Conservation (phyloP, 2,329 filamentous ascomycete genomes). For the Nothopassalora personata region DNA sequence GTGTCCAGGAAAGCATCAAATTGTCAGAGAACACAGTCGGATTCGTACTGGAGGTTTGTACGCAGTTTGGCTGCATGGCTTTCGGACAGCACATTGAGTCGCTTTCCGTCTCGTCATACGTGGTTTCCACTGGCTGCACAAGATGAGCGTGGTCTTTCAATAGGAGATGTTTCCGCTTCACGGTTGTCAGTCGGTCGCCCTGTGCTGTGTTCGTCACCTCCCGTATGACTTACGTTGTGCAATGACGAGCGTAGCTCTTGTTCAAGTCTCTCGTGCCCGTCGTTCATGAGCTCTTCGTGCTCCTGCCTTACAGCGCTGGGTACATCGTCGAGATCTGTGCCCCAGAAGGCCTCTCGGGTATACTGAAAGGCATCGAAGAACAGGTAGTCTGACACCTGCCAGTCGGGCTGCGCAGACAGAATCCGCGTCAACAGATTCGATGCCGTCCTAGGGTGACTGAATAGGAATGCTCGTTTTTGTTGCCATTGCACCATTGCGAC, state of each 20-base stretch:
- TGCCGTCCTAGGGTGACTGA: slow-evolving; percentile 8
- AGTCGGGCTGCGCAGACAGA: slow-evolving; percentile 1
- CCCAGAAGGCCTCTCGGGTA: not conserved
- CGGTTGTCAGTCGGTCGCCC: not conserved
- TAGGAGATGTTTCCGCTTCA: slow-evolving; percentile 6
- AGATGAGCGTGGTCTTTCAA: slow-evolving; percentile 4
- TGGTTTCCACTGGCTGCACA: not conserved
- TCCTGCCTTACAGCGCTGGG: not conserved
- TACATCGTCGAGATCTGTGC: not conserved
- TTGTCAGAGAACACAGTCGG: slow-evolving; percentile 5
- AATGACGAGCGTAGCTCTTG: not conserved
- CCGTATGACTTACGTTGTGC: not conserved
- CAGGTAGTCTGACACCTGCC: slow-evolving; percentile 3
- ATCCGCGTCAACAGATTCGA: slow-evolving; percentile 6
- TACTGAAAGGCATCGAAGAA: slow-evolving; percentile 9
- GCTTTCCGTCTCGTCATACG: not conserved
- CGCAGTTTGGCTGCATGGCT: not conserved
- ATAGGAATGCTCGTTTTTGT: slow-evolving; percentile 7
- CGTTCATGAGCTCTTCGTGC: not conserved
- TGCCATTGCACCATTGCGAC: not conserved
- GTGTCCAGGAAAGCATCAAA: slow-evolving; percentile 8
- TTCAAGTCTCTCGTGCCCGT: not conserved
- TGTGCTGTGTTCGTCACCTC: not conserved
- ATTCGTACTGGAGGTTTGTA: not conserved
- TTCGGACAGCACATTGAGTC: not conserved